phyloP scores from a whole-genome alignment of 345 rosid genomes.

The Noccaea bulbosa region DNA sequence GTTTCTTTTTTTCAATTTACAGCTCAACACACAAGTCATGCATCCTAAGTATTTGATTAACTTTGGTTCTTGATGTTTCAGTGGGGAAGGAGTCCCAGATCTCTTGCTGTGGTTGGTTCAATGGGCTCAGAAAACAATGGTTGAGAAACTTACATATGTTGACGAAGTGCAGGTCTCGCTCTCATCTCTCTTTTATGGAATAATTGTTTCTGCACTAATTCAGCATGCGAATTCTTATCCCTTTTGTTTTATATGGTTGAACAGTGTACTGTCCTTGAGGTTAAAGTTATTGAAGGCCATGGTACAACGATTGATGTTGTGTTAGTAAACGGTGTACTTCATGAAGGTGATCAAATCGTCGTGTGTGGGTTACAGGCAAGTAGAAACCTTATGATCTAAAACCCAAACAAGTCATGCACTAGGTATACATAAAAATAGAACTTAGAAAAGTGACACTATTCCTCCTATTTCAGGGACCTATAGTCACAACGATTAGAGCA shows the following conservation, averaged over 20 bases:
- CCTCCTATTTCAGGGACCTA: conserved; percentile 69
- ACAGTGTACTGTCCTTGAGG: conserved; percentile 98
- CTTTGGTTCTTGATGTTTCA: conserved; percentile 45
- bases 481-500: conserved; percentile 84
- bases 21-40: conserved; percentile 2
- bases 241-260: conserved; percentile 37
- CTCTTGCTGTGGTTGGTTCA: conserved; percentile 77
- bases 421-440: neutral
- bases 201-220: conserved; percentile 1
- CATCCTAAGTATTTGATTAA: conserved; percentile 33
- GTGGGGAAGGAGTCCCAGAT: conserved; percentile 98
- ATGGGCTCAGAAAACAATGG: conserved; percentile 97
- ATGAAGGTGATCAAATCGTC: conserved; percentile 92
- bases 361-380: conserved; percentile 96
- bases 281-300: conserved; percentile 91
- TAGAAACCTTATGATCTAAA: conserved; percentile 19
- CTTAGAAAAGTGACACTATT: conserved; percentile 23
- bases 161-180: conserved; percentile 72
- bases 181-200: conserved; percentile 20
- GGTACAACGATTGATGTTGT: conserved; percentile 97
- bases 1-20: conserved; percentile 22
- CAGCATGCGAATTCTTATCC: conserved; percentile 38
- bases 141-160: conserved; percentile 82
- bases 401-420: conserved; percentile 17
- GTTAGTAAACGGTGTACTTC: conserved; percentile 86